Conservation (phyloP, 768 basidiomycete genomes). For the Boletus pseudo-olivaceus region DNA sequence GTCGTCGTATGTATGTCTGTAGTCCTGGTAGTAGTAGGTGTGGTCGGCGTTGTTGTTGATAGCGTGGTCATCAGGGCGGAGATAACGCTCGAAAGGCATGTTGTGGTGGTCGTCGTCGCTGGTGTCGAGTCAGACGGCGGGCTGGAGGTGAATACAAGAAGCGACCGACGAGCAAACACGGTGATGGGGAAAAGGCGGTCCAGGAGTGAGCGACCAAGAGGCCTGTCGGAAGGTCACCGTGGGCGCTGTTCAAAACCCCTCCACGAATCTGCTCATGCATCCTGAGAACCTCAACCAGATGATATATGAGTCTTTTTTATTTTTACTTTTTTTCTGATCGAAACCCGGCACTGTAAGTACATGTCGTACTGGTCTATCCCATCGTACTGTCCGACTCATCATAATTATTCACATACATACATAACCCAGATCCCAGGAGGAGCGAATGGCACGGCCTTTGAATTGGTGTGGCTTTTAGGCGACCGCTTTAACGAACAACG, state of each 20-base stretch:
- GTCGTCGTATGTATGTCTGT: constrained; percentile 8
- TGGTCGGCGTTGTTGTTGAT: constrained; percentile 1
- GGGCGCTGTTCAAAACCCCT: neutral
- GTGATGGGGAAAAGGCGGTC: neutral
- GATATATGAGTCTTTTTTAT: constrained; percentile 9
- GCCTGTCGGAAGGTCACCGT: neutral
- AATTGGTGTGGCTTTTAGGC: constrained; percentile 17
- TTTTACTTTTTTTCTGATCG: constrained; percentile 11
- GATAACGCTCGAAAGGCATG: constrained; percentile 45
- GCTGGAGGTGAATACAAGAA: neutral
- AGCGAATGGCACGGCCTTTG: constrained; percentile 11
- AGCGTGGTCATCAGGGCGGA: constrained; percentile 23
- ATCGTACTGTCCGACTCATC: neutral
- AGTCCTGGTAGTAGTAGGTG: constrained; percentile 14
- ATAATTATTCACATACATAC: constrained; percentile 1
- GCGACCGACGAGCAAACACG: neutral
- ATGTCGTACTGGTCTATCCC: constrained; percentile 6
- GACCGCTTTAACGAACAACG: constrained; percentile 13
- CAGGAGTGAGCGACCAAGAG: neutral
- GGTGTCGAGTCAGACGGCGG: neutral
- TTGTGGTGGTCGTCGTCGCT: constrained; percentile 7
- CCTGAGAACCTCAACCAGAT: neutral
- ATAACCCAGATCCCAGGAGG: constrained; percentile 13
- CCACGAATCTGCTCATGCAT: neutral
- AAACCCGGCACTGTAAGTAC: neutral